phyloP scores from a whole-genome alignment of 2,329 filamentous ascomycete genomes.

The Drechslera avenae region DNA sequence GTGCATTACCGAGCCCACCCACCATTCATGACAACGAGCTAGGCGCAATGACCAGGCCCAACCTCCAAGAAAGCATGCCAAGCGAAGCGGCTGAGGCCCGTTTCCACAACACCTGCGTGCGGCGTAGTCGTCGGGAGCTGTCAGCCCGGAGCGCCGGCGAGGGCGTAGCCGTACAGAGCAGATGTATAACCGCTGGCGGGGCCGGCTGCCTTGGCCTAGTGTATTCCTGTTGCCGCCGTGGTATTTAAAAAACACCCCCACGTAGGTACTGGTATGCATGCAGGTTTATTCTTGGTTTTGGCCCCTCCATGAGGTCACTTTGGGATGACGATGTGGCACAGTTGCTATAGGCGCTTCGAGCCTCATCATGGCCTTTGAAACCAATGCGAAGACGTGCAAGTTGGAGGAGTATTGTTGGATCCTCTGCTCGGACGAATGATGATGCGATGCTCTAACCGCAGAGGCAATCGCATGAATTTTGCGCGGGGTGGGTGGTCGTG shows the following conservation, averaged over 20 bases:
- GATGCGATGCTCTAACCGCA: neutral
- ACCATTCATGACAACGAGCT: slow-evolving; percentile 34
- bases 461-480: slow-evolving; percentile 14
- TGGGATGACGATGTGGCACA: slow-evolving; percentile 31
- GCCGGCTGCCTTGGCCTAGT: slow-evolving; percentile 25
- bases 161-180: slow-evolving; percentile 32
- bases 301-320: slow-evolving; percentile 31
- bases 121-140: slow-evolving; percentile 29
- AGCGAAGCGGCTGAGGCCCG: slow-evolving; percentile 36
- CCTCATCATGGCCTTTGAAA: slow-evolving; percentile 23
- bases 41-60: slow-evolving; percentile 28
- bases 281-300: slow-evolving; percentile 33
- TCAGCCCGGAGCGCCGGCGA: slow-evolving; percentile 26
- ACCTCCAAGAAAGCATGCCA: slow-evolving; percentile 29
- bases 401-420: slow-evolving; percentile 15
- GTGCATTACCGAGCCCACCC: slow-evolving; percentile 24
- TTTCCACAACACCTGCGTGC: slow-evolving; percentile 25
- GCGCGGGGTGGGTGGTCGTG: slow-evolving; percentile 7
- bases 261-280: too few relatives aligned
- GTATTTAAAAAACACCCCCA: slow-evolving; percentile 25
- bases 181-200: slow-evolving; percentile 36
- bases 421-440: slow-evolving; percentile 14
- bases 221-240: slow-evolving; percentile 28
- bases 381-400: slow-evolving; percentile 5
- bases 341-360: slow-evolving; percentile 30